phyloP scores from a whole-genome alignment of 345 rosid genomes.

The Eucalyptus tenuipes region DNA sequence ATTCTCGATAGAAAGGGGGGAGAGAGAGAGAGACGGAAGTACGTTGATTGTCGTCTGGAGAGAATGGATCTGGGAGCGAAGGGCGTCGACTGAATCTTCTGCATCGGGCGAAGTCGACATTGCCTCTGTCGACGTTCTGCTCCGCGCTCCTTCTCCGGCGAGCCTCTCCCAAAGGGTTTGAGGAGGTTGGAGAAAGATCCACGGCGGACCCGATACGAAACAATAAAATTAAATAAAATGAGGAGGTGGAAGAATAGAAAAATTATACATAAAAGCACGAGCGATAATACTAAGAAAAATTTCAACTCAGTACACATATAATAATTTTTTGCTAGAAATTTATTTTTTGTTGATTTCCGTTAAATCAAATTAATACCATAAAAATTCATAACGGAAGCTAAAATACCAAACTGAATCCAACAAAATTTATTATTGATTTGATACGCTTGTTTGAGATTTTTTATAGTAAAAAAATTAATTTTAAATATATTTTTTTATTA shows the following conservation, averaged over 20 bases:
- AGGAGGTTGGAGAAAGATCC: background rate
- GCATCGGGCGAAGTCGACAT: background rate
- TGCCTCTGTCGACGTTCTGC: background rate
- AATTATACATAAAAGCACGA: accelerated
- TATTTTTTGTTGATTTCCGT: accelerated
- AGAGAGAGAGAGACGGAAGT: background rate
- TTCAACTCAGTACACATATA: no score
- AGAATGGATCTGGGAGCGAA: constrained; percentile 5
- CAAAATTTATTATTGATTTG: no score
- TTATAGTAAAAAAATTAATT: accelerated
- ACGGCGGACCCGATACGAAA: background rate
- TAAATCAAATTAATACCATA: no score
- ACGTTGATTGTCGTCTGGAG: constrained; percentile 9
- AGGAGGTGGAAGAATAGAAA: background rate
- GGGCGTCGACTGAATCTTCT: background rate
- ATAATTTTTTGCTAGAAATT: no score
- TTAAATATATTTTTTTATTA: accelerated
- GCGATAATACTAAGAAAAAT: accelerated
- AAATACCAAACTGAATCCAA: accelerated
- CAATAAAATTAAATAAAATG: background rate
- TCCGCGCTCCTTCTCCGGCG: background rate
- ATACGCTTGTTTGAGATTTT: accelerated
- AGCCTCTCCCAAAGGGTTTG: background rate
- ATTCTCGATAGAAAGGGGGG: background rate
- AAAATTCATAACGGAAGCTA: accelerated